These are phyloP conservation scores for Colletotrichum siamense DNA, from an alignment of 2,329 filamentous ascomycete species.

Conservation along the genomic window DNA sequence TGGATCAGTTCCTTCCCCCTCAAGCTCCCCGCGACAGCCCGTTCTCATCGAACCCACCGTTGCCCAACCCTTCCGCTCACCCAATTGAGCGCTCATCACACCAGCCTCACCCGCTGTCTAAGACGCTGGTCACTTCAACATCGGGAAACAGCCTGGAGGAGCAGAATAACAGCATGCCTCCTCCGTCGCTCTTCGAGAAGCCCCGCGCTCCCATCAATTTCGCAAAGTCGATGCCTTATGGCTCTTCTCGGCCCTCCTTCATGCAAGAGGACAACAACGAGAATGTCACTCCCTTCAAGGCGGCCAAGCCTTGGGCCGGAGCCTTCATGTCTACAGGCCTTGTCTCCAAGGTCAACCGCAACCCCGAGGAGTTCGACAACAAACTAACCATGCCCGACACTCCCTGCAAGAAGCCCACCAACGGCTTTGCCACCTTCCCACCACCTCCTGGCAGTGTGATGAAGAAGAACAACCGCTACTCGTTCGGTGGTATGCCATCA, in stretches of 20 bases:
- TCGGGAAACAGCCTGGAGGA: conserved; percentile 80
- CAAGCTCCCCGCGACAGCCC: conserved; percentile 65
- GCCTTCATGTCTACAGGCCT: conserved; percentile 95
- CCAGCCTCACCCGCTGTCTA: conserved; percentile 82
- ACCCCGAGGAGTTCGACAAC: conserved; percentile 68
- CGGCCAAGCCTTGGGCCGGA: conserved; percentile 76
- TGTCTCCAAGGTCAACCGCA: conserved; percentile 91
- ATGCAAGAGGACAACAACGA: conserved; percentile 20
- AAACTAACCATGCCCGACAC: conserved; percentile 87
- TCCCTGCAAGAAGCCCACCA: conserved; percentile 86
- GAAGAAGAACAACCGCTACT: conserved; percentile 72
- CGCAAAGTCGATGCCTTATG: conserved; percentile 77
- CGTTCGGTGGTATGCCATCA: conserved; percentile 75
- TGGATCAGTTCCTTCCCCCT: conserved; percentile 78
- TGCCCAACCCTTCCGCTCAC: conserved; percentile 60
- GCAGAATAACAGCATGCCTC: conserved; percentile 53
- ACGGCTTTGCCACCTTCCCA: conserved; percentile 71
- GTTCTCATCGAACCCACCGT: conserved; percentile 60
- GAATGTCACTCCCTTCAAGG: conserved; percentile 60
- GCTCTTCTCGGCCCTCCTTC: conserved; percentile 40
- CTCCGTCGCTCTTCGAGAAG: conserved; percentile 61
- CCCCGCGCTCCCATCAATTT: conserved; percentile 61
- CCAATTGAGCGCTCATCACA: conserved; percentile 49
- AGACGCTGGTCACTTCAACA: conserved; percentile 85
- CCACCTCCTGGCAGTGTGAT: conserved; percentile 64